Evolutionary conservation across 805 yeast genomes (phyloP), one percentile per base, ranked within the genome.

Genomic region (Huiozyma sinensis): DNA sequence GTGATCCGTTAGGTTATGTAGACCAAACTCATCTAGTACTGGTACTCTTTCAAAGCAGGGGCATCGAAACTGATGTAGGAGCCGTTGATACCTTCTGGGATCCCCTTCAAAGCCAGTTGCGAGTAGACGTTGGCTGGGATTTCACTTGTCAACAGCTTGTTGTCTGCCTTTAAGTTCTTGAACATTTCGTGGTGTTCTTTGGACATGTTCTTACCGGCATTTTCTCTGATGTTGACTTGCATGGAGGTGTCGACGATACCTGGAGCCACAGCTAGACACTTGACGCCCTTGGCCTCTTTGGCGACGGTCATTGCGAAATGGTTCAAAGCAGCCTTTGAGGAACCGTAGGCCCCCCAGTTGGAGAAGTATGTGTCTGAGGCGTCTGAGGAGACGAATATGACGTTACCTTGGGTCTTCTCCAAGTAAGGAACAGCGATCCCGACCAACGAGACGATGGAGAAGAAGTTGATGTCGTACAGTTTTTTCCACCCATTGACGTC

Each of bases 221-320:
- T 69, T 27, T 76, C 81, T 55, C 97, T 76, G 46, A 89, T 87
- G 44, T 76, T 79, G 9, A 52, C 59, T 65, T 90, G 97, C 97
- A 90, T 90, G 10, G 68, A 68, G 1, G 97, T 89, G 58, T 86
- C 87, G 2, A 90, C 96, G 2, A 86, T 94, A 6, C 97, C 97
- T 0, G 97, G 97, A 0, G 95, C 95, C 27, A 90, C 72, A 0
- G 95, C 69, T 7, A 87, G 63, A 5, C 83, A 70, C 38, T 50
- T 53, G 9, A 58, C 56, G 0, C 67, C 71, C 2, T 70, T 66
- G 58, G 85, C 92, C 56, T 88, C 95, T 6, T 66, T 69, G 1
- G 83, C 81, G 12, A 90, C 62, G 12, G 85, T 76, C 39, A 68
- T 56, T 6, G 85, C 79, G 45, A 88, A 71, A 53, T 81, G 87